Evolutionary conservation across 2,329 filamentous ascomycete species (phyloP).

Genomic region (Fusarium kyushuense): DNA sequence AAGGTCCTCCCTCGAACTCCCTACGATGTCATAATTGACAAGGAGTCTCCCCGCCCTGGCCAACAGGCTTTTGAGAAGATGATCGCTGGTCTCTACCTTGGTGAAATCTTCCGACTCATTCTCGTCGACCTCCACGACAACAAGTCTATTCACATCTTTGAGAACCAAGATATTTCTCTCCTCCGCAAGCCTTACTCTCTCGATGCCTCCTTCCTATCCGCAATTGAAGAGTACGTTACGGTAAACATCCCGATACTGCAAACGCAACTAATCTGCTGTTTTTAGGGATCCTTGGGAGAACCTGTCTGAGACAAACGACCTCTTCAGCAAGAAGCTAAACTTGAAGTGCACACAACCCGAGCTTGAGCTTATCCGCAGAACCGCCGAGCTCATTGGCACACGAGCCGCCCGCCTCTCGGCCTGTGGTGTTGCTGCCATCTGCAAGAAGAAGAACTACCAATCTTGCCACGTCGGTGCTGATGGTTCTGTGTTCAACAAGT

Average conservation of each 20-base stretch:
- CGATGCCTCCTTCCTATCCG: conserved; percentile 92
- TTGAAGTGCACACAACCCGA: conserved; percentile 80
- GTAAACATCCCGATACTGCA: neutral
- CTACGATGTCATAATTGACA: conserved; percentile 90
- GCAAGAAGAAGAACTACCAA: conserved; percentile 92
- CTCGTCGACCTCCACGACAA: conserved; percentile 87
- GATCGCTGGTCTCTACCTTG: conserved; percentile 93
- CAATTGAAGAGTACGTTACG: conserved; percentile 82
- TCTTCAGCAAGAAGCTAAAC: conserved; percentile 81
- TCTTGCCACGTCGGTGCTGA: conserved; percentile 95
- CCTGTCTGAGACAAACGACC: conserved; percentile 85
- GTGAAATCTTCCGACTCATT: conserved; percentile 92
- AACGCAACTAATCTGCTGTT: conserved; percentile 37
- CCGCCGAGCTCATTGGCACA: conserved; percentile 94
- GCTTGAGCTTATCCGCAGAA: conserved; percentile 87
- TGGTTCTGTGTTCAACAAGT: conserved; percentile 98
- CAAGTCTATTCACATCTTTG: conserved; percentile 80
- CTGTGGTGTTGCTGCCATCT: conserved; percentile 95
- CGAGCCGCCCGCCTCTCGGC: conserved; percentile 92
- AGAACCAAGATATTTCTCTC: conserved; percentile 81
- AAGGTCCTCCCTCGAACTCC: conserved; percentile 85
- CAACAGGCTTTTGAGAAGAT: conserved; percentile 99
- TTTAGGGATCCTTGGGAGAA: conserved; percentile 92
- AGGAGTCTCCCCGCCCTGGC: conserved; percentile 89
- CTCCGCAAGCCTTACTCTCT: conserved; percentile 89